Base-by-base conservation (phyloP, 768 basidiomycete genomes). In the Hericium rajendrae region DNA sequence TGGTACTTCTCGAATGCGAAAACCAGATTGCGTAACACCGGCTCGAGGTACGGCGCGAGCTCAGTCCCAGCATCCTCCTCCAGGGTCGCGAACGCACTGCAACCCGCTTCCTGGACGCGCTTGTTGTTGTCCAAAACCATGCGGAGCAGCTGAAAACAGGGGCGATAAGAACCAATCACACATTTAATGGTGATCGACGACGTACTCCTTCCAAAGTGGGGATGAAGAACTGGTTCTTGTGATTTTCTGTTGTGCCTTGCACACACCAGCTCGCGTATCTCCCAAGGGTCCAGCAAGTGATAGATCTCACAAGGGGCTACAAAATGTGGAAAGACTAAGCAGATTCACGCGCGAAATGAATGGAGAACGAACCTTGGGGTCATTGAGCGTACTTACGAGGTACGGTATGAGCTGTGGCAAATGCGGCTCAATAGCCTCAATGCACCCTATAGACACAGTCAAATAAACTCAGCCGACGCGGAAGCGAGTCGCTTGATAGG, bases 51-150 rank as follows among this genome's bases (percentile, higher is more conserved):
- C 1, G 97, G 97, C 11, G 84, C 87, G 53, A 99, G 83, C 63
- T 90, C 88, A 2, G 79, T 66, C 2, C 93, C 95, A 5, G 97
- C 97, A 69, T 98, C 97, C 70, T 99, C 97, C 70, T 99, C 97
- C 11, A 98, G 81, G 15, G 97, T 98, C 12, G 97, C 97, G 66
- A 99, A 98, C 0, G 97, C 97, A 62, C 92, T 94, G 72, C 97
- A 99, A 9, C 97, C 97, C 4, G 97, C 97, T 72, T 99, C 97
- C 74, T 99, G 97, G 1, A 99, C 97, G 24, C 94, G 88, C 73
- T 99, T 98, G 75, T 99, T 98, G 70, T 91, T 91, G 69, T 99
- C 97, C 53, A 98, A 75, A 16, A 97, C 94, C 91, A 95, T 97
- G 55, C 91, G 86, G 58, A 99, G 84, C 51, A 99, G 84, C 95